phyloP scores from a whole-genome alignment of 345 rosid genomes.

The Sonneratia caseolaris region DNA sequence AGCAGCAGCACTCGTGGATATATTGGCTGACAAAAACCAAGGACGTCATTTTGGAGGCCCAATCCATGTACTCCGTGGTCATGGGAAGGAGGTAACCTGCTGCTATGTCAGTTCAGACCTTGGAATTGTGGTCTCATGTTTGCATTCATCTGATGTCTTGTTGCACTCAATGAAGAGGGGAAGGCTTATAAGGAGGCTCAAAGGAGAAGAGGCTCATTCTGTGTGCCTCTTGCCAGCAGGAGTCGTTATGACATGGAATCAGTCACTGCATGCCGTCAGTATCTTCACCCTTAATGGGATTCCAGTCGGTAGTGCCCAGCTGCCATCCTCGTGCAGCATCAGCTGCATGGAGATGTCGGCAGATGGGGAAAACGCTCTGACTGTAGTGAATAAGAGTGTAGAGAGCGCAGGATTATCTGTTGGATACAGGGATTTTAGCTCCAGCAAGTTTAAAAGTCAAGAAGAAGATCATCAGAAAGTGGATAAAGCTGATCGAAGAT shows the following conservation, averaged over 20 bases:
- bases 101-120: constrained; percentile 86
- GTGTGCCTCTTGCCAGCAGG: constrained; percentile 80
- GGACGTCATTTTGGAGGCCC: constrained; percentile 76
- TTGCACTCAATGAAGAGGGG: constrained; percentile 86
- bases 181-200: constrained; percentile 71
- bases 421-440: too few relatives aligned
- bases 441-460: too few relatives aligned
- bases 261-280: constrained; percentile 39
- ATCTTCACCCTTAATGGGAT: constrained; percentile 72
- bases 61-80: constrained; percentile 84
- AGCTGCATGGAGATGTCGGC: constrained; percentile 80
- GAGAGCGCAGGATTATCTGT: too few relatives aligned
- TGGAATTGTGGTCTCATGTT: constrained; percentile 73
- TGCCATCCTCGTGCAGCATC: constrained; percentile 53
- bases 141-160: constrained; percentile 55
- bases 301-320: constrained; percentile 47
- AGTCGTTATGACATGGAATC: constrained; percentile 71
- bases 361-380: constrained; percentile 66
- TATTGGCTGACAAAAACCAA: constrained; percentile 50
- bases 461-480: too few relatives aligned
- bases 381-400: constrained; percentile 50
- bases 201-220: constrained; percentile 64
- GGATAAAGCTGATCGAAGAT: too few relatives aligned
- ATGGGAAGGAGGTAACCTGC: constrained; percentile 51
- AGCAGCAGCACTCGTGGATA: constrained; percentile 30